phyloP scores from a whole-genome alignment of 176 grass and related monocot species.

The Eremochloa ophiuroides region DNA sequence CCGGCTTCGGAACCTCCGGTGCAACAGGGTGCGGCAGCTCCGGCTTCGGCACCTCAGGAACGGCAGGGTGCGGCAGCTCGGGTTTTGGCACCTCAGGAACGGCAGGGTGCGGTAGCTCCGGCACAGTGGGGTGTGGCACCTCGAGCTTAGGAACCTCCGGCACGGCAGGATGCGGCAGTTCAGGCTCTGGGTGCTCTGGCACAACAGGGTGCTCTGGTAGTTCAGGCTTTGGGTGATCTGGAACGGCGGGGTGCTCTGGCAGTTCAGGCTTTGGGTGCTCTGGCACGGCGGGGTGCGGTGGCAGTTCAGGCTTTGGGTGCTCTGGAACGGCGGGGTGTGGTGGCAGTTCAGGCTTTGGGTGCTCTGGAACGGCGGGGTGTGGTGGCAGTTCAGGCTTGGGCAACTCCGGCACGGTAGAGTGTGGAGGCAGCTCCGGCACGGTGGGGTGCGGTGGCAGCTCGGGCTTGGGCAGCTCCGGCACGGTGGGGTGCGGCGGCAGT shows the following conservation, averaged over 20 bases:
- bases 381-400: too few species aligned
- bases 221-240: too few species aligned
- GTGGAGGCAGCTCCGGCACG: neutral
- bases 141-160: neutral
- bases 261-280: too few species aligned
- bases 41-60: neutral
- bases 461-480: neutral
- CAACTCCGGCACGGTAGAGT: too few species aligned
- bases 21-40: slow-evolving; percentile 1
- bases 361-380: neutral
- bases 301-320: neutral
- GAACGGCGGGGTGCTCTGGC: too few species aligned
- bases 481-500: neutral
- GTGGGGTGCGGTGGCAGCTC: neutral
- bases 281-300: too few species aligned
- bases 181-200: neutral
- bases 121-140: neutral
- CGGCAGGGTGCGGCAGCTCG: neutral
- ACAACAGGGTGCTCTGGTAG: neutral
- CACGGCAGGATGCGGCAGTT: neutral
- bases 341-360: neutral
- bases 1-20: too few species aligned
- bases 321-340: neutral
- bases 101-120: neutral
- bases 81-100: neutral